These are phyloP conservation scores for Chlorella vulgaris DNA, from an alignment of 139 green algal genomes.

Conservation along the genomic window DNA sequence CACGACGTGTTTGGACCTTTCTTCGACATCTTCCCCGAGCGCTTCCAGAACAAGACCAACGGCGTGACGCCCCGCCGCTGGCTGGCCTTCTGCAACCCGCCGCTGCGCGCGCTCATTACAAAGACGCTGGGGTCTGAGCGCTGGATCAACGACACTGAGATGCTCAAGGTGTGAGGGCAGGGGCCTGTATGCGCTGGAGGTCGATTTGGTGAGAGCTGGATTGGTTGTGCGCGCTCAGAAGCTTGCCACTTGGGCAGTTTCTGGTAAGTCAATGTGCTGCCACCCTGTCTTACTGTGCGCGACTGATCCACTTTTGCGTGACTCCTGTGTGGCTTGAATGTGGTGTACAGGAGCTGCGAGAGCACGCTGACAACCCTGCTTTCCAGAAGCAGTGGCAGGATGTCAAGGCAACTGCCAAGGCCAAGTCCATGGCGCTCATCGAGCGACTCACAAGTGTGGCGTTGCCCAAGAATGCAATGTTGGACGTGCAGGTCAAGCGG, in stretches of 20 bases:
- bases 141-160: constrained; percentile 89
- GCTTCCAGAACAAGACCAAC: constrained; percentile 99
- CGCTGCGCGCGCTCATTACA: constrained; percentile 87
- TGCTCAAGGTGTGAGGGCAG: constrained; percentile 40
- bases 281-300: no score
- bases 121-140: constrained; percentile 82
- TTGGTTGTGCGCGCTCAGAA: no score
- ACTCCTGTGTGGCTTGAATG: no score
- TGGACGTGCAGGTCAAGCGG: constrained; percentile 98
- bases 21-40: constrained; percentile 66
- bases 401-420: constrained; percentile 91
- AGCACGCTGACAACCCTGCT: constrained; percentile 59
- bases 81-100: constrained; percentile 97
- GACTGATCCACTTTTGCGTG: background rate
- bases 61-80: constrained; percentile 87
- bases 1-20: constrained; percentile 64
- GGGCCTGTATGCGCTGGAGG: no score
- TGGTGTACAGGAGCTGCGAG: constrained; percentile 51
- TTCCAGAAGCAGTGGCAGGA: constrained; percentile 79
- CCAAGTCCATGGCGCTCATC: constrained; percentile 74
- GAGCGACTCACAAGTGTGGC: constrained; percentile 72
- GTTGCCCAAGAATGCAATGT: constrained; percentile 80
- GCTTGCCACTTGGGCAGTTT: no score
- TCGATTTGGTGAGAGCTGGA: no score
- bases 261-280: no score